Percentiles rank a stretch among this genome's conserved stretches.
These are phyloP conservation scores for Penicillium sp. DNA, from an alignment of 2,329 filamentous ascomycete genomes.

Conservation along the genomic window DNA sequence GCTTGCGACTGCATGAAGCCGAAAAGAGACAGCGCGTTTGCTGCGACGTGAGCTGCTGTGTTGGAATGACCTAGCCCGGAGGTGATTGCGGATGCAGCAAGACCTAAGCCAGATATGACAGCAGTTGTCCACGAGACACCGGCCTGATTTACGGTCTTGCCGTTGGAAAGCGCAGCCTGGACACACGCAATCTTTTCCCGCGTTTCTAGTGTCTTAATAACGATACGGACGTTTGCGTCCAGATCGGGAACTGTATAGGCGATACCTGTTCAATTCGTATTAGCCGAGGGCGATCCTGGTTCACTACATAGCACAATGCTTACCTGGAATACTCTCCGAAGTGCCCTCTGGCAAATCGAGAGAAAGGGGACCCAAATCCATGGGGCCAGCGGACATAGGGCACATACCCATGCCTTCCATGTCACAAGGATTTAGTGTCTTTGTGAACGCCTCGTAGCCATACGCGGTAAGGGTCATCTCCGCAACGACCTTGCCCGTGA, in stretches of 20 bases:
- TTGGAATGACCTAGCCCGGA: conserved; percentile 91
- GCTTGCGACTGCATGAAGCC: conserved; percentile 93
- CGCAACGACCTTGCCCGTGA: conserved; percentile 78
- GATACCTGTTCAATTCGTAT: conserved; percentile 53
- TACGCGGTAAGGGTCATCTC: conserved; percentile 77
- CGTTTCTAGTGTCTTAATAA: conserved; percentile 69
- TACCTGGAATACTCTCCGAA: conserved; percentile 66
- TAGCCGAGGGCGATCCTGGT: conserved; percentile 3
- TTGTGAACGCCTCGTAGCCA: conserved; percentile 69
- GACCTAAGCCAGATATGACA: conserved; percentile 77
- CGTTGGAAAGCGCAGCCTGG: conserved; percentile 83
- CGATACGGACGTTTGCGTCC: conserved; percentile 78
- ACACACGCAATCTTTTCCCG: conserved; percentile 75
- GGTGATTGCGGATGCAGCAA: conserved; percentile 81
- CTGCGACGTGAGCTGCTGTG: conserved; percentile 88
- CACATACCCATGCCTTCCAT: conserved; percentile 72
- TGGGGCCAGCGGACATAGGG: conserved; percentile 83
- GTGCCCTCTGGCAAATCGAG: conserved; percentile 59
- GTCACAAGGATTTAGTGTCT: conserved; percentile 73
- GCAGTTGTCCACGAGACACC: conserved; percentile 89
- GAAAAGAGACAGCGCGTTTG: conserved; percentile 91
- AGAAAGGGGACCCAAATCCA: conserved; percentile 69
- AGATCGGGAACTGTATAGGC: conserved; percentile 88
- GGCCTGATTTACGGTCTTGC: conserved; percentile 84
- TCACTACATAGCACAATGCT: conserved; percentile 20